Evolutionary conservation across 1,284 basidiomycete genomes (phyloP), one percentile per base, ranked within the genome.

Genomic region (Sphaerobolus stellatus): DNA sequence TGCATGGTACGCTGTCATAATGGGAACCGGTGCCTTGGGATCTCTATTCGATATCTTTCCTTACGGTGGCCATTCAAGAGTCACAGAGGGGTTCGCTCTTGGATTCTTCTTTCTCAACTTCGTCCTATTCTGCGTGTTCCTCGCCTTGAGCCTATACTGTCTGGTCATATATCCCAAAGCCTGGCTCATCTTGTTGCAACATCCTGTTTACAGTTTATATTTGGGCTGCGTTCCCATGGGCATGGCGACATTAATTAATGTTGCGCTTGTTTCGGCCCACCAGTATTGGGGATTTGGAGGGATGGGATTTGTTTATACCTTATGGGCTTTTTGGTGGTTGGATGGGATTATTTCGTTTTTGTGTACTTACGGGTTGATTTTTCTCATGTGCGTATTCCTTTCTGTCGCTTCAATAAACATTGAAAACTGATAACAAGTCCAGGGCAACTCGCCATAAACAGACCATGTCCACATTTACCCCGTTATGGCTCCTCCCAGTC

Each of bases 281-380:
- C 62, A 62, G 5, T 65, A 71, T 45, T 79, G 72, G 56, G 62
- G 65, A 41, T 71, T 84, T 51, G 83, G 82, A 33, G 85, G 85
- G 8, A 67, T 64, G 36, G 52, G 63, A 0, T 87, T 89, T 66
- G 69, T 84, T 0, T 81, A 78, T 53, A 69, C 80, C 33, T 69
- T 88, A 18, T 87, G 87, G 81, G 78, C 66, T 1, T 63, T 89
- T 11, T 92, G 90, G 90, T 91, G 88, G 90, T 58, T 85, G 36
- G 80, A 88, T 58, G 74, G 83, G 1, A 68, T 75, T 1, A 61
- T 88, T 22, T 82, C 88, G 1, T 64, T 84, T 5, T 22, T 79
- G 24, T 82, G 83, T 56, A 82, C 80, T 59, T 81, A 86, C 66
- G 81, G 83, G 8, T 73, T 85, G 56, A 69, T 88, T 3, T 84